A percentile compares a stretch with the other conserved stretches of the same genome.
phyloP scores from a whole-genome alignment of 768 basidiomycete species.

The Termitomyces sp. region DNA sequence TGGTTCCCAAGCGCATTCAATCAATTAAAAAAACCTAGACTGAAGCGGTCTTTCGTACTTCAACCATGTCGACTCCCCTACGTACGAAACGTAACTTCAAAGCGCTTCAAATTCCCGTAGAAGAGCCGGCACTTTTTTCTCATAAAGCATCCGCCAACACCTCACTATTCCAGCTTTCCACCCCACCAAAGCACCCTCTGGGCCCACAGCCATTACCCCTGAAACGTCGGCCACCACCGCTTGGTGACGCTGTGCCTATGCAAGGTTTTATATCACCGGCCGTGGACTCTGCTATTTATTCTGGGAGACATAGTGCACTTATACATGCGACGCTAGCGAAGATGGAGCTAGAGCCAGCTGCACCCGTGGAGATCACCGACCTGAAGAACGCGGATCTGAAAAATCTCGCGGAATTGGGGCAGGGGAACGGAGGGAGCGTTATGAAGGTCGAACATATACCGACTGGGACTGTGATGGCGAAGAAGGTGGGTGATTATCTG shows the following conservation, averaged over 20 bases:
- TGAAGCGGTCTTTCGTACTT: background rate
- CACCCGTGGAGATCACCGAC: constrained; percentile 70
- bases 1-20: background rate
- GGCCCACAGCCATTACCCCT: constrained; percentile 9
- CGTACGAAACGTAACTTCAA: constrained; percentile 94
- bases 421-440: constrained; percentile 96
- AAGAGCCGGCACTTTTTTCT: constrained; percentile 24
- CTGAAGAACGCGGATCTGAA: constrained; percentile 84
- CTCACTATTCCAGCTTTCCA: constrained; percentile 20
- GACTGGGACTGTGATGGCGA: constrained; percentile 91
- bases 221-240: constrained; percentile 60
- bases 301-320: constrained; percentile 51
- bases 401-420: constrained; percentile 84
- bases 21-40: background rate
- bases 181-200: constrained; percentile 31
- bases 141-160: background rate
- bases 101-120: constrained; percentile 66
- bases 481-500: constrained; percentile 64
- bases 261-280: constrained; percentile 10
- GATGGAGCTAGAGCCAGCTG: constrained; percentile 77
- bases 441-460: constrained; percentile 92
- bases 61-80: constrained; percentile 33
- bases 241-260: constrained; percentile 44
- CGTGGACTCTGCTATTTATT: constrained; percentile 11
- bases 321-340: constrained; percentile 81